Evolutionary conservation across 2,329 filamentous ascomycete species (phyloP), one percentile per base, ranked within the genome.

Genomic region (Fusarium denticulatum): DNA sequence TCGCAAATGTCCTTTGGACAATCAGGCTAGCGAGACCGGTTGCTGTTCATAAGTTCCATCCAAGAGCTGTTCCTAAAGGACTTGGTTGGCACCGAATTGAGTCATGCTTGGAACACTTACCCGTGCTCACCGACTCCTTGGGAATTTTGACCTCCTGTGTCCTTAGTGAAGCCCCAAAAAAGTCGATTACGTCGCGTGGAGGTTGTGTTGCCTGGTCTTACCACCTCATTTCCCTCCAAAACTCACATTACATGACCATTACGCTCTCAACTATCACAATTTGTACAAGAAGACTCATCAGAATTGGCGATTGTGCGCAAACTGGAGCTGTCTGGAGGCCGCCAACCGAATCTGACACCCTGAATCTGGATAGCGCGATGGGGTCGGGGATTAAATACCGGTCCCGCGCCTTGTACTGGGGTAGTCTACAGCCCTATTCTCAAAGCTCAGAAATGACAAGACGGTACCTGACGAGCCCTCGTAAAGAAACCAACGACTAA

Each of bases 141-240:
- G 4, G 9, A 46, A 30, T 30, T 26, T 26, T 4, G 8, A 20
- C 24, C 12, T 20, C 5, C 7, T 14, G 24, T 6, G 3, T 28
- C 0, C 1, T 2, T 15, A 0, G 28, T 5, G 6, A 34, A 5
- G 15, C 30, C 2, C 15, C 8, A 5, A 5, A 12, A 10, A 6
- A 52, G 3, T 20, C 20, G 1, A 20, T 1, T 0, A 14, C 30
- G 8, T 24, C 2, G 22, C 12, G 16, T 2, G 2, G 22, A 24
- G 12, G 5, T 11, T 20, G 12, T 22, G 7, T 22, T 52, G 9
- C n/a, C 13, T 36, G 16, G 30, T 6, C 8, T 11, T 8, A 36
- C 6, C 6, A 7, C 49, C 8, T 39, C 10, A 53, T 3, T 10
- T 4, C 10, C 18, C 7, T 5, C 24, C 34, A 20, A 18, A 37